Evolutionary conservation across 2,329 filamentous ascomycete species (phyloP), one percentile per base, ranked within the genome.

Genomic region (Calonectria pauciramosa): DNA sequence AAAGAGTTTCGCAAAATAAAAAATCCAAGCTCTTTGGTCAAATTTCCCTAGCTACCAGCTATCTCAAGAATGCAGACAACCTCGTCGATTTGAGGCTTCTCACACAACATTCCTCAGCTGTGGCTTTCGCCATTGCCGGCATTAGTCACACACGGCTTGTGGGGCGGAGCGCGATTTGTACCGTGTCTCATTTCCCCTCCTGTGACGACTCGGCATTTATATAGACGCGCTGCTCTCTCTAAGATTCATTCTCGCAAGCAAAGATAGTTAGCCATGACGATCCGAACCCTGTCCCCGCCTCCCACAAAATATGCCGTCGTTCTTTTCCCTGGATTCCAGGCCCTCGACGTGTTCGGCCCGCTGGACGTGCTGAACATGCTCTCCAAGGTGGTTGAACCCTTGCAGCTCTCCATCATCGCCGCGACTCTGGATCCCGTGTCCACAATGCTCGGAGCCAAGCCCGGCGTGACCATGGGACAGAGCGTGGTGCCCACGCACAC

Each of bases 401-500:
- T 85, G 6, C 47, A 78, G 23, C 76, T 85, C 1, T 80, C 72
- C 13, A 66, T 85, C 8, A 70, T 86, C 5, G 79, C 82, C 4
- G 70, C 78, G 1, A 79, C 80, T 0, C 68, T 82, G 9, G 75
- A 81, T 7, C 83, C 84, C 4, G 83, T 86, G 0, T 77, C 82
- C 1, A 84, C 83, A 5, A 68, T 65, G 11, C 18, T 67, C 0
- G 64, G 73, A 4, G 7, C 14, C 3, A 36, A 73, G 0, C 68
- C 52, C 0, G 69, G 75, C 2, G 73, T 75, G 5, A 75, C 75
- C 28, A 81, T 85, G 13, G 83, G 84, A 1, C 80, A 84, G 65
- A 78, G 75, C 3, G 63, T 85, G 14, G 75, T 83, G 2, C 83
- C 84, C 0, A 87, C 86, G 0, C 84, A 87, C 68, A 86, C 85